phyloP scores from a whole-genome alignment of 768 basidiomycete species.

The Collybiopsis luxurians region DNA sequence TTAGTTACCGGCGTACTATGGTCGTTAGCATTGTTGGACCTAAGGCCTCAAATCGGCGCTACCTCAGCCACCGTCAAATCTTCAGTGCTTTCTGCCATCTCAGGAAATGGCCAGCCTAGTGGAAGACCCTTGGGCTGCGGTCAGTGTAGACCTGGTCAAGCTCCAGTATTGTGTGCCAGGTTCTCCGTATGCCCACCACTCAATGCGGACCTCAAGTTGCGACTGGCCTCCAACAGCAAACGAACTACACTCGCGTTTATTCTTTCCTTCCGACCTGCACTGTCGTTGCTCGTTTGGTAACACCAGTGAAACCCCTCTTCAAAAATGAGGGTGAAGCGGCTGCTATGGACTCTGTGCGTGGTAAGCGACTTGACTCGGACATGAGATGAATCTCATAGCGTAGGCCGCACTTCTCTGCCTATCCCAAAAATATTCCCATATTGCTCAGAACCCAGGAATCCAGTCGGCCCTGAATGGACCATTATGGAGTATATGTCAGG shows the following conservation, averaged over 20 bases:
- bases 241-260: constrained; percentile 15
- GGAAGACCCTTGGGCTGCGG: constrained; percentile 15
- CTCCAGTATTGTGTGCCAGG: constrained; percentile 14
- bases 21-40: too few species aligned
- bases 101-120: too few species aligned
- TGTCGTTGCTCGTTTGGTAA: constrained; percentile 15
- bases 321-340: constrained; percentile 18
- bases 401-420: too few species aligned
- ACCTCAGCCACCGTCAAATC: too few species aligned
- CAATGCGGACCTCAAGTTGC: constrained; percentile 15
- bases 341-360: constrained; percentile 18
- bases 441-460: too few species aligned
- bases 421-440: too few species aligned
- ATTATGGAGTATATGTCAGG: too few species aligned
- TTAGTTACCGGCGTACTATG: too few species aligned
- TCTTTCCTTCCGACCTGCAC: constrained; percentile 13
- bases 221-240: constrained; percentile 5
- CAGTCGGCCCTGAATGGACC: too few species aligned
- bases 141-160: constrained; percentile 11
- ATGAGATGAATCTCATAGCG: not conserved
- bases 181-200: constrained; percentile 11
- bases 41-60: too few species aligned
- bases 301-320: constrained; percentile 17
- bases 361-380: constrained; percentile 15
- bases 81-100: too few species aligned